These are phyloP conservation scores for Areca catechu DNA, from an alignment of 176 grass and related monocot species.

Conservation along the genomic window DNA sequence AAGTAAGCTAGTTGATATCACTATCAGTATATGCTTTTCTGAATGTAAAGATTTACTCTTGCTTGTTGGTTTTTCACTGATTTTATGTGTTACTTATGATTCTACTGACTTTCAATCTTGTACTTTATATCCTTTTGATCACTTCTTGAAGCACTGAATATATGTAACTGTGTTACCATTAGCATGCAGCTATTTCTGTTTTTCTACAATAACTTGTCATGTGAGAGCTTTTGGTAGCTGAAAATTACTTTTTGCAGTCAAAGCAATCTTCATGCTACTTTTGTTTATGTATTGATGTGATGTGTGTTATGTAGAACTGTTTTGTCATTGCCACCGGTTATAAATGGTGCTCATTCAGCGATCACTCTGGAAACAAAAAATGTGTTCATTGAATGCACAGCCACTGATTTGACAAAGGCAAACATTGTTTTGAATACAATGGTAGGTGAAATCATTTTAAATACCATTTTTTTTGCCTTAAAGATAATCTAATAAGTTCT, in stretches of 20 bases:
- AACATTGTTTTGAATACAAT: slow-evolving; percentile 97
- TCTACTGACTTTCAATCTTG: too few relatives aligned
- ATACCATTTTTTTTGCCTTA: neutral
- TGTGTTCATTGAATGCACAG: slow-evolving; percentile 94
- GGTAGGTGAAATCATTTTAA: slow-evolving; percentile 42
- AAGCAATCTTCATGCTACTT: too few relatives aligned
- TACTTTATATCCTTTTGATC: too few relatives aligned
- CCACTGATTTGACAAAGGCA: slow-evolving; percentile 93
- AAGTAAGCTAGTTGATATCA: slow-evolving; percentile 2
- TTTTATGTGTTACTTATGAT: too few relatives aligned
- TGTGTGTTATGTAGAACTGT: slow-evolving; percentile 61
- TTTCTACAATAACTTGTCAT: too few relatives aligned
- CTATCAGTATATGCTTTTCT: slow-evolving; percentile 1
- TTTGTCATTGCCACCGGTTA: slow-evolving; percentile 82
- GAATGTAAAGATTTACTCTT: neutral
- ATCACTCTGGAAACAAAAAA: slow-evolving; percentile 74
- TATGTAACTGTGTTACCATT: too few relatives aligned
- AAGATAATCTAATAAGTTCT: slow-evolving; percentile 18
- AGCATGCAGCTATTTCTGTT: too few relatives aligned
- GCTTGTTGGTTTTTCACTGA: too few relatives aligned
- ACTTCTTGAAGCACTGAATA: too few relatives aligned
- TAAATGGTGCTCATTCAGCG: slow-evolving; percentile 92
- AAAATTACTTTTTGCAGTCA: too few relatives aligned
- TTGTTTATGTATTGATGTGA: neutral
- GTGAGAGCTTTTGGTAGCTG: too few relatives aligned